Conservation (phyloP, 2,329 filamentous ascomycete species). For the Didymella glomerata region DNA sequence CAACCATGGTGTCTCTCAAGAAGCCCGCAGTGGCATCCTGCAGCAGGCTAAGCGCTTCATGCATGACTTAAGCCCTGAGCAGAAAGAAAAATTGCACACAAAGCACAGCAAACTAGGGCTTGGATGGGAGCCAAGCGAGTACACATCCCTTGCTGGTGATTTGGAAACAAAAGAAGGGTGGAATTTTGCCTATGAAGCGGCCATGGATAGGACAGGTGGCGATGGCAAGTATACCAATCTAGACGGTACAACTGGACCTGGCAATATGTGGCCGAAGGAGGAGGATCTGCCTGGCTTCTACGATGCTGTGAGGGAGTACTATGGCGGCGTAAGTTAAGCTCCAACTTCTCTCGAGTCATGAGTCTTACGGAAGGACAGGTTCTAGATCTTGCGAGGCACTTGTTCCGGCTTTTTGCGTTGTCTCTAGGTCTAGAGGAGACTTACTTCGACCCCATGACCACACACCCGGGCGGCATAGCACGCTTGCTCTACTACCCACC, state of each 20-base stretch:
- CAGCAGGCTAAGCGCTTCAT: slow-evolving; percentile 51
- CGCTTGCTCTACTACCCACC: slow-evolving; percentile 53
- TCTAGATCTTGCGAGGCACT: slow-evolving; percentile 51
- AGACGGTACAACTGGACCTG: slow-evolving; percentile 49
- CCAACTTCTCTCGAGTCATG: background rate
- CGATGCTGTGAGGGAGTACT: slow-evolving; percentile 50
- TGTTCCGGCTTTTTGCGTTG: slow-evolving; percentile 54
- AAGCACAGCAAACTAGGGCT: slow-evolving; percentile 52
- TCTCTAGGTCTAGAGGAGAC: slow-evolving; percentile 50
- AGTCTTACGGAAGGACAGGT: slow-evolving; percentile 28
- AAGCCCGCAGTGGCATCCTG: slow-evolving; percentile 44
- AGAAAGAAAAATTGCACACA: slow-evolving; percentile 53
- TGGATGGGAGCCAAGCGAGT: slow-evolving; percentile 55
- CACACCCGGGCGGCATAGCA: slow-evolving; percentile 53
- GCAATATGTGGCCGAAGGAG: slow-evolving; percentile 53
- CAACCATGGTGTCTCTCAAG: slow-evolving; percentile 47
- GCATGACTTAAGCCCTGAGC: slow-evolving; percentile 38
- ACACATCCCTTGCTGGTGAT: slow-evolving; percentile 52
- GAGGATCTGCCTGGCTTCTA: slow-evolving; percentile 53
- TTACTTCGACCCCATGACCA: slow-evolving; percentile 53
- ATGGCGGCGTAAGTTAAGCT: slow-evolving; percentile 39
- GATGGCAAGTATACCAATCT: slow-evolving; percentile 55
- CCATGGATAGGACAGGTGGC: slow-evolving; percentile 51
- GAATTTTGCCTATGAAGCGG: slow-evolving; percentile 55
- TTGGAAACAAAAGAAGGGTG: slow-evolving; percentile 55